These are phyloP conservation scores for Penicillium cataractarum DNA, from an alignment of 495 filamentous ascomycete genomes.

Conservation along the genomic window DNA sequence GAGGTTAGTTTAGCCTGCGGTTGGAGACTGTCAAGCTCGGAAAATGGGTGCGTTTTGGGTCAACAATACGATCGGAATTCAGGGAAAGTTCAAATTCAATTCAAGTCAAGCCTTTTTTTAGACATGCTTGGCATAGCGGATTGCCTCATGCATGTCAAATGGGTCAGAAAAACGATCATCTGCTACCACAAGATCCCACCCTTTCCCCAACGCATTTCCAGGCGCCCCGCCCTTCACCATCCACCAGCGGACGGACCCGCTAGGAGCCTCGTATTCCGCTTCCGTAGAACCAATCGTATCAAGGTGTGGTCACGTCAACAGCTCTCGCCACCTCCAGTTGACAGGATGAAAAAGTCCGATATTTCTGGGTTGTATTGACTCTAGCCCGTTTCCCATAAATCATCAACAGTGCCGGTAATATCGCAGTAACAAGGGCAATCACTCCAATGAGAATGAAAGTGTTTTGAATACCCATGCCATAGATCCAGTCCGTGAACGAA, in stretches of 20 bases:
- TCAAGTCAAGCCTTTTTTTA: background rate
- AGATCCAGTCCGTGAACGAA: slow-evolving; percentile 19
- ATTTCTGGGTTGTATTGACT: slow-evolving; percentile 13
- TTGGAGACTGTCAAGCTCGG: background rate
- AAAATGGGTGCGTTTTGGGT: background rate
- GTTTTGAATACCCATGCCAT: slow-evolving; percentile 25
- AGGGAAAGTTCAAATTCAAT: background rate
- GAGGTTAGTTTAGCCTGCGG: too few relatives aligned
- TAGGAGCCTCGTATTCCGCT: background rate
- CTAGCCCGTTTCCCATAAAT: slow-evolving; percentile 21
- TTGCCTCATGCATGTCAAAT: background rate
- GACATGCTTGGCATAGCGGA: background rate
- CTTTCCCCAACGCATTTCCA: background rate
- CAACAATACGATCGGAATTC: background rate
- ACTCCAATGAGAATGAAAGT: slow-evolving; percentile 23
- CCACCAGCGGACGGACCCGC: background rate
- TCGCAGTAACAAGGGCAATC: slow-evolving; percentile 14
- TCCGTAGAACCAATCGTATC: background rate
- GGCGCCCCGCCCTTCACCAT: background rate
- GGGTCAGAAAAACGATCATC: background rate
- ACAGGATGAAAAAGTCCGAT: slow-evolving; percentile 10
- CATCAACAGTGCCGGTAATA: slow-evolving; percentile 18
- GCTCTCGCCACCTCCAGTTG: slow-evolving; percentile 15
- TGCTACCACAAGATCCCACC: background rate
- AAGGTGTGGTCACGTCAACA: background rate